A percentile compares a stretch with the other conserved stretches of the same genome.
Evolutionary conservation across 2,329 filamentous ascomycete genomes (phyloP).

Genomic region (Fusarium sp.): DNA sequence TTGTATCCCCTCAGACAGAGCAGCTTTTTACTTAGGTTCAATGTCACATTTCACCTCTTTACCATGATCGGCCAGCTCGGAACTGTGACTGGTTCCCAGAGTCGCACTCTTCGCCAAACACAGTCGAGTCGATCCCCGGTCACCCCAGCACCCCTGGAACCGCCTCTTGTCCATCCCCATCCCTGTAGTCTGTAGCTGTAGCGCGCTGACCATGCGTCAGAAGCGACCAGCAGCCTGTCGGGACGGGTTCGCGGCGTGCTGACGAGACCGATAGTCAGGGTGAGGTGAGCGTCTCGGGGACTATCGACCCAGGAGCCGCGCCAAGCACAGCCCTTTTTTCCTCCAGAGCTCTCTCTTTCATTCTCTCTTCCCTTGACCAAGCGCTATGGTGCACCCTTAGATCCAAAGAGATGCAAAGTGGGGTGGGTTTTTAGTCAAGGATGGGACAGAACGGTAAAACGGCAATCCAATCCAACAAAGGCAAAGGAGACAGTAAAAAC

Average conservation of each 20-base stretch:
- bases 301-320: slow-evolving; percentile 27
- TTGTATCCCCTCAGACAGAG: slow-evolving; percentile 1
- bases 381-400: slow-evolving; percentile 31
- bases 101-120: slow-evolving; percentile 10
- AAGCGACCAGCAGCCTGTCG: slow-evolving; percentile 18
- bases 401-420: slow-evolving; percentile 37
- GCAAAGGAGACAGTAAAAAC: slow-evolving; percentile 2
- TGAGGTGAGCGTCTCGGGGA: slow-evolving; percentile 34
- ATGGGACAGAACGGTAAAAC: slow-evolving; percentile 9
- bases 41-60: slow-evolving; percentile 7
- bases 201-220: slow-evolving; percentile 38
- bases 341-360: background rate
- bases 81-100: background rate
- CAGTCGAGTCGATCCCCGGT: slow-evolving; percentile 4
- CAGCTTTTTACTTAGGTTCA: background rate
- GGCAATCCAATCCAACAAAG: slow-evolving; percentile 11
- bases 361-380: slow-evolving; percentile 4
- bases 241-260: slow-evolving; percentile 28
- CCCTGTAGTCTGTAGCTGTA: slow-evolving; percentile 29
- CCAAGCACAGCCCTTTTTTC: slow-evolving; percentile 30
- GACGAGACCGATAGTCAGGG: slow-evolving; percentile 34
- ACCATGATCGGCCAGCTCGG: slow-evolving; percentile 1
- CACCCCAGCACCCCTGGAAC: slow-evolving; percentile 6
- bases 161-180: background rate
- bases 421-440: slow-evolving; percentile 16